Evolutionary conservation across 1,139 yeast species (phyloP).

Genomic region (Suhomyces taliae): DNA sequence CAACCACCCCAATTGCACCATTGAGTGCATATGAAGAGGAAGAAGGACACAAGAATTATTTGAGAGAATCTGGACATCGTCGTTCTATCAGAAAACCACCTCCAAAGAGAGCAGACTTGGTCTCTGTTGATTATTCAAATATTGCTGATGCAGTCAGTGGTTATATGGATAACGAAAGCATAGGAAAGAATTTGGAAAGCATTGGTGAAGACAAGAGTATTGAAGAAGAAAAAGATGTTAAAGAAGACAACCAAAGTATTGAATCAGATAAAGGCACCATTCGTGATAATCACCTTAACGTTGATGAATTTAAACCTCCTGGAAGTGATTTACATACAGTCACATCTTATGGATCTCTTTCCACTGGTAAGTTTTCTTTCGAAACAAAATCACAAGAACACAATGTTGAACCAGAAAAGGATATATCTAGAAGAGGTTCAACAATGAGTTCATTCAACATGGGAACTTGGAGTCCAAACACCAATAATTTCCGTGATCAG

Average conservation of each 20-base stretch:
- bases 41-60: slow-evolving; percentile 30
- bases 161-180: slow-evolving; percentile 18
- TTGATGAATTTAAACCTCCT: slow-evolving; percentile 9
- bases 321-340: slow-evolving; percentile 25
- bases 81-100: slow-evolving; percentile 41
- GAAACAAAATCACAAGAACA: slow-evolving; percentile 18
- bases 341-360: slow-evolving; percentile 38
- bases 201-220: slow-evolving; percentile 5
- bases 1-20: slow-evolving; percentile 35
- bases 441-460: slow-evolving; percentile 45
- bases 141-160: slow-evolving; percentile 30
- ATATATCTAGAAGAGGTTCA: slow-evolving; percentile 31
- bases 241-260: slow-evolving; percentile 1
- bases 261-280: background rate
- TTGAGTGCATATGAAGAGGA: slow-evolving; percentile 23
- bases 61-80: slow-evolving; percentile 31
- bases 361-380: slow-evolving; percentile 37
- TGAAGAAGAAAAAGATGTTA: background rate
- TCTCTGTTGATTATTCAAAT: slow-evolving; percentile 28
- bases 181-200: slow-evolving; percentile 6
- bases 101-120: slow-evolving; percentile 21
- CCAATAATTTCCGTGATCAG: slow-evolving; percentile 49
- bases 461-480: slow-evolving; percentile 57
- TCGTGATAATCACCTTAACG: background rate
- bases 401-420: slow-evolving; percentile 9